A percentile compares a stretch with the other conserved stretches of the same genome.
These are phyloP conservation scores for Chalaropsis thielavioides DNA, from an alignment of 2,329 filamentous ascomycete species.

Conservation along the genomic window DNA sequence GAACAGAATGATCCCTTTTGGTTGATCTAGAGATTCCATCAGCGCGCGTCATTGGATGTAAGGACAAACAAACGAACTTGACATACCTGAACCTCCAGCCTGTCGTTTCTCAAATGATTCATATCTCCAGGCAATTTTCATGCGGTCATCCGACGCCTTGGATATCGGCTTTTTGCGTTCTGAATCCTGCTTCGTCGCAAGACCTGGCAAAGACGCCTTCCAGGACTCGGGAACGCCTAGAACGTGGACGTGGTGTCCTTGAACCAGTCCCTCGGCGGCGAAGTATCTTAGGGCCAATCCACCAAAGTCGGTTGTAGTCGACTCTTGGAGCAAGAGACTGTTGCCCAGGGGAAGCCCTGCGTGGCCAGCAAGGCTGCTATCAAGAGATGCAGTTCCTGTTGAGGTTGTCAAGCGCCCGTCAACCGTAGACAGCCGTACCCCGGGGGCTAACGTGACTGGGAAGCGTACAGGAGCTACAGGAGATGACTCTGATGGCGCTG, in stretches of 20 bases:
- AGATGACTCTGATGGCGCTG: constrained; percentile 23
- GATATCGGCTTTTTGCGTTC: neutral
- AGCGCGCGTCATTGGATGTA: neutral
- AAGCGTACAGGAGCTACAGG: constrained; percentile 25
- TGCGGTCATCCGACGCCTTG: constrained; percentile 38
- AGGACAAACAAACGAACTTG: neutral
- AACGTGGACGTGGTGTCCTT: constrained; percentile 79
- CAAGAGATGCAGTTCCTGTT: constrained; percentile 75
- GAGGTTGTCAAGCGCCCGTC: constrained; percentile 82
- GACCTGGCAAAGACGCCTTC: constrained; percentile 68
- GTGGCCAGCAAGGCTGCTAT: constrained; percentile 74
- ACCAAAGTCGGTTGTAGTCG: constrained; percentile 86
- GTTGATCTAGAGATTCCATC: constrained; percentile 5
- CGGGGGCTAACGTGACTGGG: constrained; percentile 22
- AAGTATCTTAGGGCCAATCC: constrained; percentile 75
- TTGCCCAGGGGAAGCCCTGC: constrained; percentile 70
- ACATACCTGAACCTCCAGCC: constrained; percentile 49
- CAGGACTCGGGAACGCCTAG: constrained; percentile 67
- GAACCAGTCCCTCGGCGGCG: constrained; percentile 81
- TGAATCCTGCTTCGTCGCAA: constrained; percentile 27
- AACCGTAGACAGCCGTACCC: constrained; percentile 68
- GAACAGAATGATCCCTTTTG: constrained; percentile 32
- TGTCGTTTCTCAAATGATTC: constrained; percentile 60
- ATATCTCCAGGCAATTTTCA: constrained; percentile 99
- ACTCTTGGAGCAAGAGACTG: constrained; percentile 69